Conservation (phyloP, 2,329 filamentous ascomycete species). For the Venturia nashicola region DNA sequence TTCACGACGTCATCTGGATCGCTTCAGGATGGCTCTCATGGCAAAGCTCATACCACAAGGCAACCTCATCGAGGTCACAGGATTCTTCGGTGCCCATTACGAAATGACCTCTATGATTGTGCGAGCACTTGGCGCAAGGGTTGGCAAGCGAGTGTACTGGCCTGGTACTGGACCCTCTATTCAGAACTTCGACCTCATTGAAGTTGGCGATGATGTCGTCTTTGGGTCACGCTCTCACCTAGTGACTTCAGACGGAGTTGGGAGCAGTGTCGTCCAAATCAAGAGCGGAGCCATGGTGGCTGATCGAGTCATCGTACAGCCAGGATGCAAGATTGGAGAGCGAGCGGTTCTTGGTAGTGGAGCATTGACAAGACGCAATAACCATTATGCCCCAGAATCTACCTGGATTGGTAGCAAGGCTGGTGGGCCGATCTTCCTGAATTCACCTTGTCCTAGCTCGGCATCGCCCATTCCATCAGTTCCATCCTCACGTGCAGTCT, state of each 20-base stretch:
- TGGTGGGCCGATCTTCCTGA: conserved; percentile 37
- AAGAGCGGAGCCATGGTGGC: conserved; percentile 42
- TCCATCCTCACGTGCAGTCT: neutral
- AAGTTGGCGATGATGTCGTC: conserved; percentile 47
- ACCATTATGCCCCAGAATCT: conserved; percentile 31
- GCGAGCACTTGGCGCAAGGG: conserved; percentile 38
- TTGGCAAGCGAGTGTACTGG: conserved; percentile 45
- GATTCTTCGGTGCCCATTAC: conserved; percentile 43
- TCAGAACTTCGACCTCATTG: conserved; percentile 42
- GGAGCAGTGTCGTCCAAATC: conserved; percentile 37
- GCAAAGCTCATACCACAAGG: conserved; percentile 32
- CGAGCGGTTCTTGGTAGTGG: conserved; percentile 42
- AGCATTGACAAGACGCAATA: conserved; percentile 35
- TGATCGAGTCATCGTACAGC: conserved; percentile 41
- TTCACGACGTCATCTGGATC: conserved; percentile 25
- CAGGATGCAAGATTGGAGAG: conserved; percentile 38
- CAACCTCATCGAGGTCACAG: conserved; percentile 35
- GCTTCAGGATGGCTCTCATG: conserved; percentile 34
- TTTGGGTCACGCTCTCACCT: conserved; percentile 45
- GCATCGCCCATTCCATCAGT: neutral
- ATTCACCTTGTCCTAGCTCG: conserved; percentile 13
- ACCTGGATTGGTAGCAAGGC: conserved; percentile 42
- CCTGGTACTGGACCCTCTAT: conserved; percentile 43
- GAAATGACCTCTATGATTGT: conserved; percentile 40
- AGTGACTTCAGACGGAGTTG: conserved; percentile 39